phyloP scores from a whole-genome alignment of 352 stramenopile species.

The Phytophthora rubi region DNA sequence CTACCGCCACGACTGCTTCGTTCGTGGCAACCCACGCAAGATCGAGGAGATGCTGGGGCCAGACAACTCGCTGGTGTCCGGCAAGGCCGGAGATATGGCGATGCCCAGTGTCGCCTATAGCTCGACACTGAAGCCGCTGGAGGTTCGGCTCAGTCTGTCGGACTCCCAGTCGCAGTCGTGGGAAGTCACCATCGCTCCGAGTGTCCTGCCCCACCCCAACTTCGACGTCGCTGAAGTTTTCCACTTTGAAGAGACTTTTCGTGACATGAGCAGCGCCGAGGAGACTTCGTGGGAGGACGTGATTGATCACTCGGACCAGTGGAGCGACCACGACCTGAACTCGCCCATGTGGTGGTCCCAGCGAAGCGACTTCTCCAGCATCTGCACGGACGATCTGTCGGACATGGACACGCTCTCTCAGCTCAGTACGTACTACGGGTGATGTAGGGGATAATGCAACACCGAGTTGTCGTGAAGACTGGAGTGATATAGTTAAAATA shows the following conservation, averaged over 20 bases:
- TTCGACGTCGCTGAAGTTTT: constrained; percentile 18
- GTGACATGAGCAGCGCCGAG: background rate
- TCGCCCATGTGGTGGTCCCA: constrained; percentile 46
- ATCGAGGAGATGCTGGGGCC: constrained; percentile 23
- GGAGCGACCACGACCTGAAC: constrained; percentile 37
- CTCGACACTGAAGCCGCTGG: constrained; percentile 53
- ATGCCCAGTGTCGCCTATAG: constrained; percentile 49
- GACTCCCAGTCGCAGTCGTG: constrained; percentile 30
- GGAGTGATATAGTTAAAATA: background rate
- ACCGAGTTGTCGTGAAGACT: background rate
- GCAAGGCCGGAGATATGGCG: constrained; percentile 12
- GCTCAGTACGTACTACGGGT: constrained; percentile 26
- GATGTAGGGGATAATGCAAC: background rate
- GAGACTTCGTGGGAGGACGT: constrained; percentile 14
- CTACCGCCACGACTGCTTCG: constrained; percentile 35
- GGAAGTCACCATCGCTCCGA: constrained; percentile 50
- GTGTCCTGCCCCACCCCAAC: constrained; percentile 27
- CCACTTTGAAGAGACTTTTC: constrained; percentile 2
- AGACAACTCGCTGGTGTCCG: background rate
- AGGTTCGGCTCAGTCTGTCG: constrained; percentile 55
- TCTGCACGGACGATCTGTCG: constrained; percentile 65
- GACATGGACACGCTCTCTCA: constrained; percentile 62
- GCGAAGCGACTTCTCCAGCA: constrained; percentile 49
- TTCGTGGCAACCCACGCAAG: constrained; percentile 20
- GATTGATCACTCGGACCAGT: constrained; percentile 12